Base-by-base conservation (phyloP, 1,139 yeast species). In the Petasospora rhodanensis region DNA sequence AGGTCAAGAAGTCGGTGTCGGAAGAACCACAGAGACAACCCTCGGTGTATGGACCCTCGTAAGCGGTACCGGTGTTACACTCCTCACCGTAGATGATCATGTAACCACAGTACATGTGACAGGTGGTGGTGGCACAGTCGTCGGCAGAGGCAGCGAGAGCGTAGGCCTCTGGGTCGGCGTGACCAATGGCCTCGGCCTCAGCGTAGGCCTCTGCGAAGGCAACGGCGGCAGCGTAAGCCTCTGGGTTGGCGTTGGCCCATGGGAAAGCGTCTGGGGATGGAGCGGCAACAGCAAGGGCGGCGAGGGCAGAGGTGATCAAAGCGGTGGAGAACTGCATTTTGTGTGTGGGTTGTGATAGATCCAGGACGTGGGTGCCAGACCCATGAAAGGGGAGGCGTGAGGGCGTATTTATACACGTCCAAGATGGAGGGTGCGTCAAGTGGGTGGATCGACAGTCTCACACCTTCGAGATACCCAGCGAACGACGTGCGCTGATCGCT, bases 31-130 rank as follows among this genome's bases (percentile, higher is more conserved):
- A 31, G 5, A 29, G 19, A 41, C 56, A 52, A 13, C 36, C 38
- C 13, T 37, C 21, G 32, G 48, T 41, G 32, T 18, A 52, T 26
- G 51, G 46, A 17, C 47, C 40, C 10, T 31, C 22, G 29, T 47
- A 53, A 11, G 36, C 23, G 22, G 15, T 25, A 5, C 39, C 34
- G 7, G 9, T 11, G 32, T 35, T 23, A 28, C 42, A 38, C 2
- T 16, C 30, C 8, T 25, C 13, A 28, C 35, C 42, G 17, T 22
- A 24, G 11, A 35, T 24, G 14, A 38, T 38, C 26, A 38, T 7
- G 14, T 32, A 13, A 32, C 42, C 42, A 38, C 42, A 38, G 14
- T 35, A 11, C 18, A 37, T 37, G 23, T 38, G 42, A 33, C 42
- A 38, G 8, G 34, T 26, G 16, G 35, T 32, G n/a, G 32, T 21